Base-by-base conservation (phyloP, 164 flowering plant genomes). In the Chloranthus sessilifolius region DNA sequence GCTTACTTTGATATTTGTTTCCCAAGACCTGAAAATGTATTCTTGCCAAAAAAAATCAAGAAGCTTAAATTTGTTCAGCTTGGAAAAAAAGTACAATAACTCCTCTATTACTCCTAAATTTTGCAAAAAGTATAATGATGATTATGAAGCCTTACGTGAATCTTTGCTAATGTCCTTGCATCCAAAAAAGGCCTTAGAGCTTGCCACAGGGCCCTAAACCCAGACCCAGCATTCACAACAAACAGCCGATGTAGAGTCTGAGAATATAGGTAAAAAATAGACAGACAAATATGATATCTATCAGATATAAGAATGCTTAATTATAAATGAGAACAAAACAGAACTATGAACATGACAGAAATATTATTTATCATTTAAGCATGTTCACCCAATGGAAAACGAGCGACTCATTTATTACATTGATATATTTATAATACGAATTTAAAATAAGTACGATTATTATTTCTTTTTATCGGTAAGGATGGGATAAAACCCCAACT, bases 171-270 rank as follows among this genome's bases (percentile, higher is more conserved):
- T 5, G 91, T 83, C 19, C 78, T 73, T 39, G 66, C 55, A 51
- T 80, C 91, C 56, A 83, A 56, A 74, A 83, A 80, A 16, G 78
- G 66, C 66, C 45, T 78, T 30, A 80, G 47, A 15, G 64, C 82
- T 66, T 58, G 73, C 91, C 91, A 83, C 14, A 83, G 70, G 43
- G 69, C 70, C 65, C 59, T 74, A 67, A 83, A 83, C 15, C 80
- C 86, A 53, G 84, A 70, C 60, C 86, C 86, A 50, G 91, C 91
- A 72, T 83, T 83, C 29, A 83, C 55, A 41, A 83, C 76, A 56
- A 78, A 83, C 17, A 83, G 71, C 42, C 31, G 70, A 60, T 76
- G 64, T 17, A 83, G 69, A 49, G 91, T 80, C 91, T 83, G 83
- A 47, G 36, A 56, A 38, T 28, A 21, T 36, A 37, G 47, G 44